Base-by-base conservation (phyloP, 2,329 filamentous ascomycete genomes). In the Sclerotinia sclerotiorum region DNA sequence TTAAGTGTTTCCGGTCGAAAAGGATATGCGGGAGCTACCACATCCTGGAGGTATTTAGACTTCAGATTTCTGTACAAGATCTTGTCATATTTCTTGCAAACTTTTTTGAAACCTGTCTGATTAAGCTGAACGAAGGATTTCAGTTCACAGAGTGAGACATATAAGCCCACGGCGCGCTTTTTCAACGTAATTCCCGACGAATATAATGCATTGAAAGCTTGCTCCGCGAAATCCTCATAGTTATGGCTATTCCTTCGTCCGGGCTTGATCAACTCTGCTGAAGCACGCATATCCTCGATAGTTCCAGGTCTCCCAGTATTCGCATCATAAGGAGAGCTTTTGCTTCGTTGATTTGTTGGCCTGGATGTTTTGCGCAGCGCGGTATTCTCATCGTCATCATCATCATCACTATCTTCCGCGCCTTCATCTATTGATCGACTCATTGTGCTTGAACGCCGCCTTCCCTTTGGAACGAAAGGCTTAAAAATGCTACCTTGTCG, bases 61-160 rank as follows among this genome's bases (percentile, higher is more conserved):
- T 94, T 93, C 67, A 98, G 83, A 74, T 89, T 89, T 72, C 90
- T 89, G 79, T 97, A 90, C 69, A 97, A 81, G 68, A 91, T 98
- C 83, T 99, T 99, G 84, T 99, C 95, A 77, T 95, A 99, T 80
- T 99, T 99, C 81, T 99, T 99, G 73, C 98, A 82, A 0, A 97
- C 94, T 80, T 99, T 99, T 76, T 90, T 88, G 81, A 99, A 99
- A 17, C 95, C 95, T 0, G 95, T 99, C 80, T 91, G 91, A 84
- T 99, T 99, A 71, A 99, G 87, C 81, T 98, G 94, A 67, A 94
- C 89, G 77, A 94, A 99, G 2, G 94, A 98, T 78, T 97, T 96
- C 75, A 99, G 87, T 79, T 97, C 95, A 81, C 94, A 97, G 24
- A 98, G 83, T 72, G 92, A 91, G 57, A 99, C 95, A 77, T 97